Conservation (phyloP, 208 protist species). For the Trypanosomatidae sp. region DNA sequence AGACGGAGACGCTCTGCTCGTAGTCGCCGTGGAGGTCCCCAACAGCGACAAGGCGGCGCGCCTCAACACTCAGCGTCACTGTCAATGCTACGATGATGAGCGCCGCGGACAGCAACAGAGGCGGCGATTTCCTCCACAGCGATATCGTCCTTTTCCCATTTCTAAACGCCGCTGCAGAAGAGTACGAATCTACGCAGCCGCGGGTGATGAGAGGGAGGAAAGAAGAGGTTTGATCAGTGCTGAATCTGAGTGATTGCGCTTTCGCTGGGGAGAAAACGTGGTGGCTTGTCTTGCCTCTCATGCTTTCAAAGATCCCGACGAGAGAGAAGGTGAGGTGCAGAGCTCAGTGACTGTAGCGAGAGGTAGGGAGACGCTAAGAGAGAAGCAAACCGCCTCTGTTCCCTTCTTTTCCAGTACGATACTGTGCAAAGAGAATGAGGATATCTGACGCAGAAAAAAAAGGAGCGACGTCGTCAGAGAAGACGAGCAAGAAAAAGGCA, state of each 20-base stretch:
- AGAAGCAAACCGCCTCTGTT: neutral
- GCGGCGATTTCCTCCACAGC: neutral
- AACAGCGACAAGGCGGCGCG: constrained; percentile 72
- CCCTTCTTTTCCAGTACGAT: neutral
- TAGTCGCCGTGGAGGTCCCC: constrained; percentile 90
- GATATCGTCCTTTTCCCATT: neutral
- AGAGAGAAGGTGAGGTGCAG: neutral
- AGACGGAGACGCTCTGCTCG: constrained; percentile 68
- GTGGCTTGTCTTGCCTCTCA: neutral
- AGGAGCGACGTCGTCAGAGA: neutral
- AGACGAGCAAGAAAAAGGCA: too few species aligned
- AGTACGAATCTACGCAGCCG: neutral
- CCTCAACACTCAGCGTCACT: constrained; percentile 12
- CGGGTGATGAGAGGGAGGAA: neutral
- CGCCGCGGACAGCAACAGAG: neutral
- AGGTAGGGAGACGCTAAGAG: neutral
- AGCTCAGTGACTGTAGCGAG: neutral
- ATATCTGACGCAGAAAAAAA: neutral
- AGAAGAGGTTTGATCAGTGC: neutral
- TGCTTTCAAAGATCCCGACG: neutral
- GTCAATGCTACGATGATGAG: constrained; percentile 10
- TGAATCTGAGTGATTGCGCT: neutral
- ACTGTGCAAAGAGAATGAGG: neutral
- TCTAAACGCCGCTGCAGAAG: neutral
- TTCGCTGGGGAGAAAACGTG: neutral